Evolutionary conservation across 768 basidiomycete genomes (phyloP), one percentile per base, ranked within the genome.

Genomic region (Leccinellum albellum): DNA sequence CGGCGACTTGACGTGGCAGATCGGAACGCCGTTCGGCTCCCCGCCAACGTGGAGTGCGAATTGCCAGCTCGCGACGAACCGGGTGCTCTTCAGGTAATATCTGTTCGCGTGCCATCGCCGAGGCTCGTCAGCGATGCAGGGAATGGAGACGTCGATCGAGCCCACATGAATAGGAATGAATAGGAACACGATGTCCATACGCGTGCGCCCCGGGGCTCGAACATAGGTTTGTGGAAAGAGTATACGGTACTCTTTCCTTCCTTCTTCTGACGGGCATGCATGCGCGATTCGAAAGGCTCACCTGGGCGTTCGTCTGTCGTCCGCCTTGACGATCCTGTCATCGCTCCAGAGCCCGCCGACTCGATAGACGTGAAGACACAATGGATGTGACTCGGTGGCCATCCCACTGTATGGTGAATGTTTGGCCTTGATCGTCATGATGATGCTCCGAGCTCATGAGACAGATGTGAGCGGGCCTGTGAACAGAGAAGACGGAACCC

Each of bases 301-400:
- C 70, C 60, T 64, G 23, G 55, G 58, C 6, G 72, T 73, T 31
- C 20, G 56, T 33, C 53, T 55, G 46, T 72, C 70, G 46, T 72
- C 70, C 6, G 49, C 68, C 46, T 55, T 64, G 58, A 72, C 44
- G 49, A 72, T 54, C 55, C 57, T 71, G 54, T 70, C 66, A 23
- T 73, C 67, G 20, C 65, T 52, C 58, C 69, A 68, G 14, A 72
- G 53, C 17, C 68, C 56, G 0, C 72, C 72, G 10, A 61, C 52
- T 1, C 68, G 64, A 51, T 72, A 72, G 50, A 72, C 56, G 37
- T 72, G 70, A 13, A 72, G 52, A 49, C 59, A 63, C 54, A 63
- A 23, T 5, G 66, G 57, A 24, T 13, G 49, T 8, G 54, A 24
- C 17, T 57, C 55, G 21, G 23, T 33, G 14, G 35, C 8, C 61